phyloP scores from a whole-genome alignment of 2,329 filamentous ascomycete genomes.

The Daldinia sp. region DNA sequence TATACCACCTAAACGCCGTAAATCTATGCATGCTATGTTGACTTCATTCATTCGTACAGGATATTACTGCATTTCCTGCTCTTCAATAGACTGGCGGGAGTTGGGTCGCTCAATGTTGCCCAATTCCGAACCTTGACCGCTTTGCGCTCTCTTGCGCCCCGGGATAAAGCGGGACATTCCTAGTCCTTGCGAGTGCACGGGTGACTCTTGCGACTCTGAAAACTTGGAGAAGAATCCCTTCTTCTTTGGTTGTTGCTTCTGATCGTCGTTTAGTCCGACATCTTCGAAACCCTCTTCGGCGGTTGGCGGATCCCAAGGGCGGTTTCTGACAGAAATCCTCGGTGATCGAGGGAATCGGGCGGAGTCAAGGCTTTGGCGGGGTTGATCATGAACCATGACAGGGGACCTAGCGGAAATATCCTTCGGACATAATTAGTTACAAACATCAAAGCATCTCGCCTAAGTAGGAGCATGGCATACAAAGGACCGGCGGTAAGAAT shows the following conservation, averaged over 20 bases:
- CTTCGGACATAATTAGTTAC: slow-evolving; percentile 47
- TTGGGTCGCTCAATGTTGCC: slow-evolving; percentile 45
- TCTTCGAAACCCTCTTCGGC: slow-evolving; percentile 89
- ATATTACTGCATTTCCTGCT: slow-evolving; percentile 42
- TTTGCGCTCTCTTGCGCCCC: slow-evolving; percentile 48
- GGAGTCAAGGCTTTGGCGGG: slow-evolving; percentile 83
- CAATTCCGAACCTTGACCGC: slow-evolving; percentile 47
- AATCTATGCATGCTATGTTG: slow-evolving; percentile 34
- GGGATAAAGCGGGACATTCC: slow-evolving; percentile 48
- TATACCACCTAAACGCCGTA: slow-evolving; percentile 37
- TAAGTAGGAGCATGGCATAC: slow-evolving; percentile 61
- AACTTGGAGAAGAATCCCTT: slow-evolving; percentile 84
- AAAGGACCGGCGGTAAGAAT: slow-evolving; percentile 95
- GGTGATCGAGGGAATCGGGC: slow-evolving; percentile 69
- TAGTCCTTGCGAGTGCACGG: slow-evolving; percentile 32
- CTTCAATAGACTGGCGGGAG: slow-evolving; percentile 42
- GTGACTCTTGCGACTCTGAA: slow-evolving; percentile 61
- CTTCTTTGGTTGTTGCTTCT: slow-evolving; percentile 72
- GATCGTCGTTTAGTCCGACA: slow-evolving; percentile 83
- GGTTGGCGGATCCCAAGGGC: slow-evolving; percentile 67
- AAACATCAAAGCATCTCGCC: neutral
- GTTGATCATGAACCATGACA: slow-evolving; percentile 66
- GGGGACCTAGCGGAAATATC: slow-evolving; percentile 91
- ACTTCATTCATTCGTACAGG: slow-evolving; percentile 10
- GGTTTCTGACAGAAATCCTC: slow-evolving; percentile 66